Base-by-base conservation (phyloP, 2,329 filamentous ascomycete genomes). In the Alternaria ventricosa region DNA sequence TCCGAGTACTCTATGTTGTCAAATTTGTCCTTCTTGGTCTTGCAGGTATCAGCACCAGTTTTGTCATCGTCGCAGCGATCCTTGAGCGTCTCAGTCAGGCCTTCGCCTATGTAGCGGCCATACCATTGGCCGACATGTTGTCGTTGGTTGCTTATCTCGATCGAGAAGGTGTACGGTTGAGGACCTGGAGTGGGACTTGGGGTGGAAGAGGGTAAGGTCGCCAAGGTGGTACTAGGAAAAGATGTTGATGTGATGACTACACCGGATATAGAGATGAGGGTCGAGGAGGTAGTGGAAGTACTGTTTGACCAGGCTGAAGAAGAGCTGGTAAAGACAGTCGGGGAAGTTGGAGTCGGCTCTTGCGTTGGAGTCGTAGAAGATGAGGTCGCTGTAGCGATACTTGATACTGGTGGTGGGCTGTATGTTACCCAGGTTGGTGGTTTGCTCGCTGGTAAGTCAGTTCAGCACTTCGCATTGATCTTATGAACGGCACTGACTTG, bases 81-180 rank as follows among this genome's bases (percentile, higher is more conserved):
- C 25, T 20, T 45, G 13, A 60, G 20, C 13, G 30, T 10, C 9
- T 41, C 25, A 10, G 22, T 45, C 22, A 60, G 15, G 15, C 57
- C 49, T 30, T 55, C 43, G 22, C 41, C 25, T 25, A 55, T 54
- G 6, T 49, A 55, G 23, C 41, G 36, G n/a, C 43, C 60, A 18
- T 59, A 63, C 55, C 43, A 63, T 11, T 13, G 41, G 23, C 60
- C 55, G 13, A 59, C 22, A 11, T 63, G 60, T 33, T 63, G 55
- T 23, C 55, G 50, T 11, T 63, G 18, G 30, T 59, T 63, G 4
- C 55, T 55, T 33, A 63, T 63, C n/a, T 63, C 47, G 33, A 63
- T 28, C 6, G 25, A 43, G 11, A 61, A 61, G 15, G 53, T 56
- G 2, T 61, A 46, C 3, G 36, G 36, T 11, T 41, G 36, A 41